A percentile compares a stretch with the other conserved stretches of the same genome.
Conservation (phyloP, 2,329 filamentous ascomycete species). For the Fusarium mundagurra region DNA sequence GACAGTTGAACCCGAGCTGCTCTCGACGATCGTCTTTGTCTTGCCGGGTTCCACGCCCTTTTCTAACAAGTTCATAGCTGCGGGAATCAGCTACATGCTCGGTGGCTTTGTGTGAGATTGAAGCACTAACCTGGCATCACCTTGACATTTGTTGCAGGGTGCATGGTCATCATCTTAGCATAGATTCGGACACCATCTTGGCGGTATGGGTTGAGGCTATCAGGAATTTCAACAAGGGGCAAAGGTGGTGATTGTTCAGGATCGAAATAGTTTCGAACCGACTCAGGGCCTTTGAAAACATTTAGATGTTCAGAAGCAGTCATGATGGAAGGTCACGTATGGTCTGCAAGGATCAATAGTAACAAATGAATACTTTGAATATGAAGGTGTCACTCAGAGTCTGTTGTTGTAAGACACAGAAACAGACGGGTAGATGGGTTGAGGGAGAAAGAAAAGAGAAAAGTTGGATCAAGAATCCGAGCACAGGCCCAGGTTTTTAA, state of each 20-base stretch:
- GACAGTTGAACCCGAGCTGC: conserved; percentile 70
- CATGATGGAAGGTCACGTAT: conserved; percentile 37
- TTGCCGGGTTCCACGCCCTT: conserved; percentile 54
- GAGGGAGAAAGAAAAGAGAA: neutral
- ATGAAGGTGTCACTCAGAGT: neutral
- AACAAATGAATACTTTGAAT: neutral
- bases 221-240: conserved; percentile 68
- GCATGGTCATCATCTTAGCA: conserved; percentile 71
- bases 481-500: conserved; percentile 18
- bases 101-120: neutral
- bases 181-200: conserved; percentile 69
- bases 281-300: conserved; percentile 65
- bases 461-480: neutral
- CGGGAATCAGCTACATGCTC: conserved; percentile 11
- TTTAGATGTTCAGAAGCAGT: conserved; percentile 51
- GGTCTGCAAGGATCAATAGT: neutral
- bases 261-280: conserved; percentile 66
- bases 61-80: conserved; percentile 59
- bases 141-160: conserved; percentile 71
- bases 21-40: conserved; percentile 66
- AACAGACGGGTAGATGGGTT: neutral
- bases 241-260: conserved; percentile 66
- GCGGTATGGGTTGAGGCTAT: conserved; percentile 64
- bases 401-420: neutral
- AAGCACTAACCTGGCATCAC: conserved; percentile 61